Percentiles rank a stretch among this genome's conserved stretches.
Conservation (phyloP, 2,329 filamentous ascomycete species). For the Epichloe brachyelytri region DNA sequence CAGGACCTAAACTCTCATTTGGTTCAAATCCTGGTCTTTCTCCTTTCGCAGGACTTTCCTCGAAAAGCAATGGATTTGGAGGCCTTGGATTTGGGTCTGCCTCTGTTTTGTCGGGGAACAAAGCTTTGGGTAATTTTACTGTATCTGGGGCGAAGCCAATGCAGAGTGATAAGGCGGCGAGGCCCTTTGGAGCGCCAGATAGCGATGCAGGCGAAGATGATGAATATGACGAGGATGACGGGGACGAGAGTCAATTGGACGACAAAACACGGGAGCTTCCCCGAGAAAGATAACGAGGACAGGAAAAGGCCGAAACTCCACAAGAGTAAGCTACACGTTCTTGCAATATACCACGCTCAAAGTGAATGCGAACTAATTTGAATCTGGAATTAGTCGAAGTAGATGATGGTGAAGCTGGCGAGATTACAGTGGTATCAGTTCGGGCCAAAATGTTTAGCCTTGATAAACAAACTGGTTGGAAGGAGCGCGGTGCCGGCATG, state of each 20-base stretch:
- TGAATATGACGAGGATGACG: conserved; percentile 24
- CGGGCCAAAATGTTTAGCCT: conserved; percentile 80
- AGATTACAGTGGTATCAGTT: conserved; percentile 60
- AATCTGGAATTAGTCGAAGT: conserved; percentile 40
- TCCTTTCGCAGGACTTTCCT: conserved; percentile 33
- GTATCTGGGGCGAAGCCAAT: conserved; percentile 38
- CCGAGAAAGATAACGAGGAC: conserved; percentile 45
- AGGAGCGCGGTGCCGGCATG: conserved; percentile 74
- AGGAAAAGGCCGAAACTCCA: conserved; percentile 56
- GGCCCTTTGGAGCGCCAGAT: conserved; percentile 65
- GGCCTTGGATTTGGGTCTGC: conserved; percentile 24
- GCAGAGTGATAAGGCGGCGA: conserved; percentile 48
- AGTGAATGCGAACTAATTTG: neutral
- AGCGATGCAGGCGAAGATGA: conserved; percentile 43
- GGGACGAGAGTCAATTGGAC: conserved; percentile 29
- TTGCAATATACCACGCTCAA: neutral
- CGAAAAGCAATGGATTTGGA: conserved; percentile 35
- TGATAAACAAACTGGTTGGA: conserved; percentile 63
- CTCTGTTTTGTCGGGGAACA: conserved; percentile 25
- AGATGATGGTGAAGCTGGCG: conserved; percentile 78
- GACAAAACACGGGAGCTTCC: conserved; percentile 33
- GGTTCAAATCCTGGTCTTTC: conserved; percentile 28
- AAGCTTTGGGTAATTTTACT: conserved; percentile 54
- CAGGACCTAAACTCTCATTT: conserved; percentile 37
- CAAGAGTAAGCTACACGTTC: conserved; percentile 44